A percentile compares a stretch with the other conserved stretches of the same genome.
phyloP scores from a whole-genome alignment of 495 filamentous ascomycete genomes.

The Bryoglossum gracile region DNA sequence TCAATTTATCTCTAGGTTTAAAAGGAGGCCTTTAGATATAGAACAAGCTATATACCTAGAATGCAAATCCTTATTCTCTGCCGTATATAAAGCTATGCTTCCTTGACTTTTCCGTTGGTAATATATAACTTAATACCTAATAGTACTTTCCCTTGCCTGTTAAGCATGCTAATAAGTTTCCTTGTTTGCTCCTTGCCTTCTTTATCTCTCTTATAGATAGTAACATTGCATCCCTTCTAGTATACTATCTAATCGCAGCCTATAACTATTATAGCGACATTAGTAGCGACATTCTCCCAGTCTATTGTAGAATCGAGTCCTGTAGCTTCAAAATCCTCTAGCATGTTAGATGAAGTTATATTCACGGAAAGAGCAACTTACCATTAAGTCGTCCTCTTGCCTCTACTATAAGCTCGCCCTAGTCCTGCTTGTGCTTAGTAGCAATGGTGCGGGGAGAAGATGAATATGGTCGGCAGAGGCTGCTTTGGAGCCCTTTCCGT shows the following conservation, averaged over 20 bases:
- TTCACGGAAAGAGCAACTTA: background rate
- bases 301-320: conserved; percentile 5
- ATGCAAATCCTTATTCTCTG: no score
- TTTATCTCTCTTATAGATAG: conserved; percentile 9
- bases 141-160: background rate
- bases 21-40: no score
- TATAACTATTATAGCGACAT: background rate
- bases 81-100: no score
- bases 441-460: no score
- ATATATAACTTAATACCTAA: no score
- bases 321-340: conserved; percentile 5
- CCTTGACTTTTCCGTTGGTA: no score
- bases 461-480: no score
- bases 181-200: conserved; percentile 2
- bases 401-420: no score
- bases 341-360: conserved; percentile 8
- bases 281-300: background rate
- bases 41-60: no score
- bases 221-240: conserved; percentile 8
- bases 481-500: no score
- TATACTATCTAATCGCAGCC: conserved; percentile 9
- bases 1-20: no score
- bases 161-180: background rate
- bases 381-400: background rate
- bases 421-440: no score